phyloP scores from a whole-genome alignment of 2,329 filamentous ascomycete genomes.

The Colletotrichum graminicola region DNA sequence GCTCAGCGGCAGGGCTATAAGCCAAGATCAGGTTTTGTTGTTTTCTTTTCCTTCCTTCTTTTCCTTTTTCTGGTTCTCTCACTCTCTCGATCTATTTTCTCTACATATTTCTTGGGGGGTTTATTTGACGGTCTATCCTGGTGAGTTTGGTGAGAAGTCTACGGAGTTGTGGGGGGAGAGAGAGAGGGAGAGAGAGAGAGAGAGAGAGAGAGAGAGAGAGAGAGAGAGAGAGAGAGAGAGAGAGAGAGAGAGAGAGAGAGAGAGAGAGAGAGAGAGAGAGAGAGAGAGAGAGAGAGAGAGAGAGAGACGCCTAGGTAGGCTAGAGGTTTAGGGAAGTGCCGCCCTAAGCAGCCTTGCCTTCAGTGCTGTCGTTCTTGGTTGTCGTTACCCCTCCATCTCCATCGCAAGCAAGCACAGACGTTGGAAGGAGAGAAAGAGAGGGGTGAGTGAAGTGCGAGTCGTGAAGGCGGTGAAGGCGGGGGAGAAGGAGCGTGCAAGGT shows the following conservation, averaged over 20 bases:
- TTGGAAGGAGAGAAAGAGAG: neutral
- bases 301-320: no score
- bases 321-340: neutral
- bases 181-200: neutral
- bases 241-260: neutral
- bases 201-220: neutral
- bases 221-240: neutral
- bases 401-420: neutral
- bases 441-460: neutral
- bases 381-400: neutral
- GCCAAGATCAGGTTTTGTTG: conserved; percentile 1
- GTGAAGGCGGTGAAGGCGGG: conserved; percentile 30
- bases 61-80: no score
- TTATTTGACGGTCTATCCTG: no score
- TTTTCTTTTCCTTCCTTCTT: no score
- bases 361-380: neutral
- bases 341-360: neutral
- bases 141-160: neutral
- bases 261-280: no score
- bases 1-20: conserved; percentile 1
- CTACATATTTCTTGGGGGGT: neutral
- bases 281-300: neutral
- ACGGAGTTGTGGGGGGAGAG: no score
- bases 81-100: neutral
- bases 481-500: neutral